phyloP scores from a whole-genome alignment of 192 early-diverging fungal genomes.

The Podochytrium sp. region DNA sequence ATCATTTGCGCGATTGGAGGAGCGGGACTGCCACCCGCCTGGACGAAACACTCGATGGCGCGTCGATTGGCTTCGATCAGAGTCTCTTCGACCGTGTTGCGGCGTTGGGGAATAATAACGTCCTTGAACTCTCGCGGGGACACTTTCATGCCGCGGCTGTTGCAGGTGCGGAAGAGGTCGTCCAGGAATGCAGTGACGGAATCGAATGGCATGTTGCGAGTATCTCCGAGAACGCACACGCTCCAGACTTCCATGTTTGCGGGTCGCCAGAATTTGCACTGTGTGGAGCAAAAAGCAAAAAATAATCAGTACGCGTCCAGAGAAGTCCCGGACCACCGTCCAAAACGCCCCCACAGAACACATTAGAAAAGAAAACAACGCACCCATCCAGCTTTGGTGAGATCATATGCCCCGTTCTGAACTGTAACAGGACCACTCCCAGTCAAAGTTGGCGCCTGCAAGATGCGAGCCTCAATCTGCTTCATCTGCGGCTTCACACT shows the following conservation, averaged over 20 bases:
- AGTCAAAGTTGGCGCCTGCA: slow-evolving; percentile 34
- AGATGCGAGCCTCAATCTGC: slow-evolving; percentile 34
- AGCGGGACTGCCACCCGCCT: neutral
- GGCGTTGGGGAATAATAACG: slow-evolving; percentile 10
- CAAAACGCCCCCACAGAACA: neutral
- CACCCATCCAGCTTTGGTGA: neutral
- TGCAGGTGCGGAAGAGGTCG: neutral
- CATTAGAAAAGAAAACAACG: neutral
- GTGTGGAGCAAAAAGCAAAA: neutral
- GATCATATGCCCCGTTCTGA: slow-evolving; percentile 23
- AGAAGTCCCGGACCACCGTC: no score
- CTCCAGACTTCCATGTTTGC: slow-evolving; percentile 8
- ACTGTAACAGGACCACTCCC: neutral
- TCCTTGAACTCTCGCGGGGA: slow-evolving; percentile 2
- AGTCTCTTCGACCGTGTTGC: slow-evolving; percentile 1
- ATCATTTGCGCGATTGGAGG: slow-evolving; percentile 6
- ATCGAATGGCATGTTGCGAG: slow-evolving; percentile 17
- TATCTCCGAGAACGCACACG: slow-evolving; percentile 19
- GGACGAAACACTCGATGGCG: neutral
- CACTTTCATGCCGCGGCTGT: slow-evolving; percentile 7
- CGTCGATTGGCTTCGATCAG: slow-evolving; percentile 3
- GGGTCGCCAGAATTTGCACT: slow-evolving; percentile 9
- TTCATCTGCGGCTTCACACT: slow-evolving; percentile 39
- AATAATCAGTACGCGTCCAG: neutral
- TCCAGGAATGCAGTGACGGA: neutral